phyloP scores from a whole-genome alignment of 768 basidiomycete species.

The Trametes maxima region DNA sequence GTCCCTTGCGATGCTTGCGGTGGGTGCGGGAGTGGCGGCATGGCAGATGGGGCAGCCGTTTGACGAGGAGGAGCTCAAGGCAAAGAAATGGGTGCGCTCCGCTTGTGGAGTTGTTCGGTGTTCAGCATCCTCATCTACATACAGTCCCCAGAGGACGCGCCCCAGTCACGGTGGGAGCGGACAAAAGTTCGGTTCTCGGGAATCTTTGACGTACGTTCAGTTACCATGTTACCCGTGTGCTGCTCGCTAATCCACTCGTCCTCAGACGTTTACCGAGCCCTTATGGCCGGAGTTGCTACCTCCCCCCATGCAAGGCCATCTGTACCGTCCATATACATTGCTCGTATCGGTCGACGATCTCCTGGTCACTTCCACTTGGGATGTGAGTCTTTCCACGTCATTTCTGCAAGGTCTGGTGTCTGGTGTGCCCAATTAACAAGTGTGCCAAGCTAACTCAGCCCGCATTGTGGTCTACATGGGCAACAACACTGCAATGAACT shows the following conservation, averaged over 20 bases:
- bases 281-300: slow-evolving; percentile 92
- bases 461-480: too few species aligned
- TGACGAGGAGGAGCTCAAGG: slow-evolving; percentile 70
- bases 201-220: slow-evolving; percentile 62
- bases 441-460: too few species aligned
- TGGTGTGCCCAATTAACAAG: too few species aligned
- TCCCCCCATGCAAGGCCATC: slow-evolving; percentile 76
- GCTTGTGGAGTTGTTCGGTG: slow-evolving; percentile 25
- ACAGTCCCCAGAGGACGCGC: slow-evolving; percentile 61
- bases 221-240: slow-evolving; percentile 15
- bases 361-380: slow-evolving; percentile 91
- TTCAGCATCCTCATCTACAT: neutral
- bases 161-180: slow-evolving; percentile 64
- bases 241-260: neutral
- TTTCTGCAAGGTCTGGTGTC: neutral
- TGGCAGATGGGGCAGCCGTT: slow-evolving; percentile 79
- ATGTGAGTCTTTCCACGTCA: slow-evolving; percentile 59
- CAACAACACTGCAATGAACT: too few species aligned
- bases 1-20: slow-evolving; percentile 52
- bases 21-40: slow-evolving; percentile 58
- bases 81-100: slow-evolving; percentile 58
- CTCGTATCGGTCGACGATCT: slow-evolving; percentile 91
- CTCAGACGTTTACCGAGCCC: slow-evolving; percentile 90
- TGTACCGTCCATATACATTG: slow-evolving; percentile 90
- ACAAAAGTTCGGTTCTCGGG: slow-evolving; percentile 63